A percentile compares a stretch with the other conserved stretches of the same genome.
Evolutionary conservation across 768 basidiomycete species (phyloP).

Genomic region (Mycena vitilis): DNA sequence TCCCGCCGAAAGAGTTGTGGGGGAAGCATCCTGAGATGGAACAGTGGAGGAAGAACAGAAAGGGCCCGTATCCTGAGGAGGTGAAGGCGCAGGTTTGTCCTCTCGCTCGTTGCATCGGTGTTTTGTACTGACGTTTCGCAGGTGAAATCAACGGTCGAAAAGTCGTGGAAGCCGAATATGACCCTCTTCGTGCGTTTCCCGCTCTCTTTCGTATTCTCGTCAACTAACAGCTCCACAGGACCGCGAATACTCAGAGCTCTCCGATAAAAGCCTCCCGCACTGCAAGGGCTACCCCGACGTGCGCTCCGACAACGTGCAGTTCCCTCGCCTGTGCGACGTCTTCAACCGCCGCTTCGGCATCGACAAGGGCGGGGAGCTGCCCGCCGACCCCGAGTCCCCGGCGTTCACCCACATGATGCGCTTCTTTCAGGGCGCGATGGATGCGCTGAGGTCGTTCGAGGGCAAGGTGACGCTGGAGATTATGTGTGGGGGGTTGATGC

Average conservation of each 20-base stretch:
- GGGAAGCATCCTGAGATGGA: conserved; percentile 40
- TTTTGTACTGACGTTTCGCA: conserved; percentile 1
- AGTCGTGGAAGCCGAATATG: conserved; percentile 43
- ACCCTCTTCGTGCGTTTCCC: conserved; percentile 36
- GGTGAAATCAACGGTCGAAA: conserved; percentile 30
- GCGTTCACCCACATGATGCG: conserved; percentile 38
- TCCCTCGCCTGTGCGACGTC: conserved; percentile 36
- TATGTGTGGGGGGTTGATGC: conserved; percentile 44
- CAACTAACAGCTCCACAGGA: conserved; percentile 3
- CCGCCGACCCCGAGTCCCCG: conserved; percentile 35
- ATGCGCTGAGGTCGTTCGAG: conserved; percentile 40
- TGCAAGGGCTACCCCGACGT: conserved; percentile 34
- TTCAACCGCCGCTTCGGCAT: conserved; percentile 39
- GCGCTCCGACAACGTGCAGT: conserved; percentile 32
- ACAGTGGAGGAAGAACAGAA: conserved; percentile 27
- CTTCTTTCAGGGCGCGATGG: conserved; percentile 44
- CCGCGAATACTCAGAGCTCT: conserved; percentile 24
- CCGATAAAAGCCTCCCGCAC: conserved; percentile 9
- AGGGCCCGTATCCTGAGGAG: conserved; percentile 10
- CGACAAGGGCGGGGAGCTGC: conserved; percentile 22
- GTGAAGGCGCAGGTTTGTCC: conserved; percentile 10
- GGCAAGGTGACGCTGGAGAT: conserved; percentile 44
- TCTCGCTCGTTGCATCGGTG: background rate
- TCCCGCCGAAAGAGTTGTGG: conserved; percentile 41
- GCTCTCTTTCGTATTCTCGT: background rate